A percentile compares a stretch with the other conserved stretches of the same genome.
Evolutionary conservation across 2,329 filamentous ascomycete species (phyloP).

Genomic region (Exophiala dermatitidis): DNA sequence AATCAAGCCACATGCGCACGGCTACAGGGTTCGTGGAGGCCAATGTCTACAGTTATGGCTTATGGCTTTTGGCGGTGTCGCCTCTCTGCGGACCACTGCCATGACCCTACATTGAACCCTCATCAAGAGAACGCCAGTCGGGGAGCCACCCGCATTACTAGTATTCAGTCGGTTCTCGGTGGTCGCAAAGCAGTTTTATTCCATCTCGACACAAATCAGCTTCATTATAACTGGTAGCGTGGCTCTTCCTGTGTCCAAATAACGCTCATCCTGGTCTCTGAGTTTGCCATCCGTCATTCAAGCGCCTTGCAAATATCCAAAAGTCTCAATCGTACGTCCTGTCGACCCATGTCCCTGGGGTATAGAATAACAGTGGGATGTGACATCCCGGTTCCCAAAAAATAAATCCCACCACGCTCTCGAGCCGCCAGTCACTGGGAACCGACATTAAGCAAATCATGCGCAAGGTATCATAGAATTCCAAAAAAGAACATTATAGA

Average conservation of each 20-base stretch:
- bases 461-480: neutral
- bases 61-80: no score
- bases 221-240: conserved; percentile 13
- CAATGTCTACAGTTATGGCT: neutral
- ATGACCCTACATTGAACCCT: no score
- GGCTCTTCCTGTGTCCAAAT: conserved; percentile 1
- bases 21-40: conserved; percentile 11
- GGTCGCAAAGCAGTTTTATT: neutral
- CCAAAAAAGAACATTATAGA: neutral
- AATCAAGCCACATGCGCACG: conserved; percentile 19
- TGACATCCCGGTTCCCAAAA: conserved; percentile 1
- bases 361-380: conserved; percentile 18
- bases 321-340: conserved; percentile 2
- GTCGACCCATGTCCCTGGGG: conserved; percentile 15
- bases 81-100: no score
- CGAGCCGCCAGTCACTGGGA: conserved; percentile 9
- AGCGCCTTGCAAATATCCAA: conserved; percentile 5
- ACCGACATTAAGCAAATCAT: conserved; percentile 19
- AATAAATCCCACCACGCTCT: conserved; percentile 13
- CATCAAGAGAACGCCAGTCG: no score
- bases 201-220: neutral
- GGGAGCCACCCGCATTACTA: no score
- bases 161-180: neutral
- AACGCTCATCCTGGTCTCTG: conserved; percentile 13
- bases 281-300: conserved; percentile 11